Base-by-base conservation (phyloP, 2,329 filamentous ascomycete species). In the Aspergillus aculeatus region DNA sequence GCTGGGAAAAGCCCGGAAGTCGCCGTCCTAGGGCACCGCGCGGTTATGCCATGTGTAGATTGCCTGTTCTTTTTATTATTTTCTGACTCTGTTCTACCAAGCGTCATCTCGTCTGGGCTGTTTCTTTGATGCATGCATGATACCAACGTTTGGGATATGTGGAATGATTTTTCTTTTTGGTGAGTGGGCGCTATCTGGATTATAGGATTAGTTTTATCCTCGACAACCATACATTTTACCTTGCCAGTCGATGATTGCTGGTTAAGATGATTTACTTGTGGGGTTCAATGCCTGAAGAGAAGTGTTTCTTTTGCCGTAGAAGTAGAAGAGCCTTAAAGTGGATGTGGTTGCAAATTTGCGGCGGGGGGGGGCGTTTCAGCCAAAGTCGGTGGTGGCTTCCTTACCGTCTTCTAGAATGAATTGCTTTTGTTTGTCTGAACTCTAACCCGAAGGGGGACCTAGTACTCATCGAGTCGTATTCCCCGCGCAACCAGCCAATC, bases 1-100 rank as follows among this genome's bases (percentile, higher is more conserved):
- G 82, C 74, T 88, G 29, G 63, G 64, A 41, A 75, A 69, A 63
- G 73, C 68, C 24, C 67, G 69, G 44, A 71, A 67, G 51, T 52
- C 52, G 56, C 62, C 57, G 48, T 55, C 51, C 63, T 49, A 65
- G 59, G 21, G 24, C 32, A 31, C 44, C 29, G 29, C 26, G 48
- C 32, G 19, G 31, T 32, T 3, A 32, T 5, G 31, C 32, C 44
- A 53, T 50, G 24, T 26, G 31, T 19, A 51, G 51, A 29, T 47
- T 14, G 14, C 53, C 26, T 26, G 16, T 56, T 31, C 24, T 44
- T 26, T 47, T 44, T 56, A n/a, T 38, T 47, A 31, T 56, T 49
- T 26, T 48, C 24, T 57, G 29, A 53, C 31, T 55, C 24, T 47
- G 12, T 31, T 58, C 29, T 51, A 51, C 54, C 50, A 49, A 61